A percentile compares a stretch with the other conserved stretches of the same genome.
Conservation (phyloP, 2,329 filamentous ascomycete species). For the Talaromyces sp. region DNA sequence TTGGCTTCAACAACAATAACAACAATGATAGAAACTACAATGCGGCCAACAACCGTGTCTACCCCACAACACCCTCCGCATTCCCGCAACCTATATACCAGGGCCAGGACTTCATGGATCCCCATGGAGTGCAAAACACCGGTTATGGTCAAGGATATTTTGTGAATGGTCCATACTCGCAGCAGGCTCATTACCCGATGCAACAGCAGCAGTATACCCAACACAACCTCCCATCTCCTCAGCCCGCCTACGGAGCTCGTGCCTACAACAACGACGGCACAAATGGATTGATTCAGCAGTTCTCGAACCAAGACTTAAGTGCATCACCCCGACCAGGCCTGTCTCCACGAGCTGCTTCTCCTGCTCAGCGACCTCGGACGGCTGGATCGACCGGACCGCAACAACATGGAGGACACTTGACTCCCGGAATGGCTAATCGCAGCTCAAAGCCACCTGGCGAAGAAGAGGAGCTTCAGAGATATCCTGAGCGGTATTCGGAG, state of each 20-base stretch:
- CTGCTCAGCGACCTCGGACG: constrained; percentile 77
- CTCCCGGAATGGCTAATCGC: constrained; percentile 61
- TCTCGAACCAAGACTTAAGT: constrained; percentile 92
- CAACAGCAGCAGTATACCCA: constrained; percentile 54
- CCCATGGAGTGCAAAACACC: constrained; percentile 39
- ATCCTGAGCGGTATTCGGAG: constrained; percentile 83
- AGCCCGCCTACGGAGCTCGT: constrained; percentile 52
- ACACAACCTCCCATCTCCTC: constrained; percentile 55
- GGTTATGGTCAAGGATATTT: constrained; percentile 58
- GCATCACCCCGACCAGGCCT: constrained; percentile 67
- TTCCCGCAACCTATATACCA: constrained; percentile 87
- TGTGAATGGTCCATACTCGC: constrained; percentile 57
- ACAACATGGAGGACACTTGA: constrained; percentile 66
- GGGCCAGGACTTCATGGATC: constrained; percentile 61
- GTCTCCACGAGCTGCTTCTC: constrained; percentile 68
- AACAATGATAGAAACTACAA: constrained; percentile 60
- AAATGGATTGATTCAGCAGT: constrained; percentile 89
- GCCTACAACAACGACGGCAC: constrained; percentile 70
- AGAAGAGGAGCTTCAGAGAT: constrained; percentile 71
- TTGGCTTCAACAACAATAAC: constrained; percentile 48
- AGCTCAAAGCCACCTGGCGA: constrained; percentile 56
- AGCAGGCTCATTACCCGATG: constrained; percentile 19
- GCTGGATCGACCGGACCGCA: constrained; percentile 62
- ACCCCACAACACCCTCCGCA: constrained; percentile 88
- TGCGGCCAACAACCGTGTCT: constrained; percentile 64